Conservation (phyloP, 1,284 basidiomycete genomes). For the Thecaphora thlaspeos region DNA sequence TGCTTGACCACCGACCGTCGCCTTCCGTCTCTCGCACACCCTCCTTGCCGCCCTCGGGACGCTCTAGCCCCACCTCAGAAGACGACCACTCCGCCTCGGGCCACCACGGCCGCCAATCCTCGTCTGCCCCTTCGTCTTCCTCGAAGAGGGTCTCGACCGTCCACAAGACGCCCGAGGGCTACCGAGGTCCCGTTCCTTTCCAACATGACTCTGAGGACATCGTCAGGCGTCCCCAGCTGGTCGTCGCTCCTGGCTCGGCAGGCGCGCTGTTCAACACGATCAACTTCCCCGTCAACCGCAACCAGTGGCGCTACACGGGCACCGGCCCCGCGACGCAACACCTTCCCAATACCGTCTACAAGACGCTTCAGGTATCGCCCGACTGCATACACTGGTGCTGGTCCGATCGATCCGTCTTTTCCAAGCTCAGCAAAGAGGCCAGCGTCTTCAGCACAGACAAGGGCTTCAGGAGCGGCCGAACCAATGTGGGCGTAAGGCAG, state of each 20-base stretch:
- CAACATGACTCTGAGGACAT: conserved; percentile 43
- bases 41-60: conserved; percentile 16
- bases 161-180: conserved; percentile 36
- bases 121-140: conserved; percentile 7
- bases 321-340: conserved; percentile 45
- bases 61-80: conserved; percentile 26
- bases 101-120: conserved; percentile 3
- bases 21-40: conserved; percentile 15
- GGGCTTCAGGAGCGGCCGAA: conserved; percentile 84
- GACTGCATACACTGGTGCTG: conserved; percentile 53
- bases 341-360: conserved; percentile 45
- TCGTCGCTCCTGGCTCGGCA: conserved; percentile 11
- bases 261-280: conserved; percentile 25
- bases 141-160: conserved; percentile 14
- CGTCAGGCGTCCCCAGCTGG: conserved; percentile 34
- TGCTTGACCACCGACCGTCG: conserved; percentile 17
- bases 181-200: conserved; percentile 42
- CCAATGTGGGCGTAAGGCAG: conserved; percentile 82
- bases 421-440: conserved; percentile 80
- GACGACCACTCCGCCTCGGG: conserved; percentile 21
- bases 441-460: conserved; percentile 75
- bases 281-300: conserved; percentile 49
- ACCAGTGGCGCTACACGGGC: conserved; percentile 50
- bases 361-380: conserved; percentile 42
- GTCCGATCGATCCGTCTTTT: conserved; percentile 69